Conservation (phyloP, 202 grass and related monocot species). For the Schoenoplectus tabernaemontani region DNA sequence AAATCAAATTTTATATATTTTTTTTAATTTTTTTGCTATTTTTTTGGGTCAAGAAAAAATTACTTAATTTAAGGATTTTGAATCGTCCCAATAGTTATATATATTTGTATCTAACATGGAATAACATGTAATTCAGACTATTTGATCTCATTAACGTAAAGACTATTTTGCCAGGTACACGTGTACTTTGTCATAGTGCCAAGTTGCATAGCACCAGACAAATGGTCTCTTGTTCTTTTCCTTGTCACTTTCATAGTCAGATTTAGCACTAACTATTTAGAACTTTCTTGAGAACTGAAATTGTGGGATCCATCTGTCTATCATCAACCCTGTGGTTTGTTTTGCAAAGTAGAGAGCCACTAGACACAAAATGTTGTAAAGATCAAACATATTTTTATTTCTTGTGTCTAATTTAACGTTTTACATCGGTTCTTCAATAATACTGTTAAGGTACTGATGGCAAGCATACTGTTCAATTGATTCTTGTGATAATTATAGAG, state of each 20-base stretch:
- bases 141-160: conserved; percentile 19
- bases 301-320: neutral
- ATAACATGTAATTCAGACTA: neutral
- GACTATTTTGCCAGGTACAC: neutral
- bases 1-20: no score
- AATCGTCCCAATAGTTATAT: neutral
- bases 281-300: conserved; percentile 5
- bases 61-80: no score
- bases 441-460: neutral
- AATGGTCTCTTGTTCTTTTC: neutral
- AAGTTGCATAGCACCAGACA: neutral
- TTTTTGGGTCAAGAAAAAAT: no score
- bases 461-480: neutral
- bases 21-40: neutral
- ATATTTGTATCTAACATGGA: neutral
- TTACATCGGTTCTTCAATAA: neutral
- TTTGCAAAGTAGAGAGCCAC: neutral
- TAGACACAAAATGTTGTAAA: neutral
- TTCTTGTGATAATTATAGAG: conserved; percentile 33
- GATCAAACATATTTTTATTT: neutral
- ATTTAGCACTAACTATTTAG: neutral
- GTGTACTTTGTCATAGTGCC: neutral
- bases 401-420: neutral
- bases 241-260: neutral
- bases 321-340: neutral